Evolutionary conservation across 495 filamentous ascomycete genomes (phyloP).

Genomic region (Pseudevernia furfuracea): DNA sequence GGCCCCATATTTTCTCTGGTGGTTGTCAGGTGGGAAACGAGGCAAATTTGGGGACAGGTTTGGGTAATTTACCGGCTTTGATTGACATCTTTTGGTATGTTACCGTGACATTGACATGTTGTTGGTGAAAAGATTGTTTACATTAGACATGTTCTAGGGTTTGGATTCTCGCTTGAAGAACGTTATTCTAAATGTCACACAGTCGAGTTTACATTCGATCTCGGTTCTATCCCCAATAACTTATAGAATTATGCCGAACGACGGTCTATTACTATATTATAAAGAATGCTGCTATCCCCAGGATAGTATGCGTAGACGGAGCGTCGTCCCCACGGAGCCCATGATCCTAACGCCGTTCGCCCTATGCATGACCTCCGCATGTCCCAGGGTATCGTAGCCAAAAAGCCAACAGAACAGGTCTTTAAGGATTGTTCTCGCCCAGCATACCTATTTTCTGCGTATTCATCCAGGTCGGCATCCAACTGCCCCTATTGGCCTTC

Average conservation of each 20-base stretch:
- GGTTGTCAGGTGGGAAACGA: not conserved
- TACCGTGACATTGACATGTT: not conserved
- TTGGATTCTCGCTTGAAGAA: not conserved
- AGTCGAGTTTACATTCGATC: not conserved
- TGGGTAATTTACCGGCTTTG: not conserved
- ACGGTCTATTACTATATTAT: slow-evolving; percentile 1
- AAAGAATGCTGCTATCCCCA: not conserved
- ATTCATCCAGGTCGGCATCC: slow-evolving; percentile 39
- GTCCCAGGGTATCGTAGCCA: not conserved
- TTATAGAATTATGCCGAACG: not conserved
- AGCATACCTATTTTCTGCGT: slow-evolving; percentile 9
- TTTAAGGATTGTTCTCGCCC: slow-evolving; percentile 11
- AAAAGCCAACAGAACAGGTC: not conserved
- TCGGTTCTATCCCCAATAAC: not conserved
- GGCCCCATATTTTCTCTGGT: slow-evolving; percentile 62
- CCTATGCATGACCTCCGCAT: not conserved
- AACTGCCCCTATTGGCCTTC: slow-evolving; percentile 53
- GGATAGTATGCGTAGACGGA: not conserved
- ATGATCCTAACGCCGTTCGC: not conserved
- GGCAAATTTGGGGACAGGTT: not conserved
- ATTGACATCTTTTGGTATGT: not conserved
- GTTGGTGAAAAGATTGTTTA: not conserved
- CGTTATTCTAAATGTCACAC: not conserved
- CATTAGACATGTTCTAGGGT: not conserved
- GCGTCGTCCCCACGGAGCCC: not conserved